Conservation (phyloP, 164 flowering plant genomes). For the Nelumbo lutea region DNA sequence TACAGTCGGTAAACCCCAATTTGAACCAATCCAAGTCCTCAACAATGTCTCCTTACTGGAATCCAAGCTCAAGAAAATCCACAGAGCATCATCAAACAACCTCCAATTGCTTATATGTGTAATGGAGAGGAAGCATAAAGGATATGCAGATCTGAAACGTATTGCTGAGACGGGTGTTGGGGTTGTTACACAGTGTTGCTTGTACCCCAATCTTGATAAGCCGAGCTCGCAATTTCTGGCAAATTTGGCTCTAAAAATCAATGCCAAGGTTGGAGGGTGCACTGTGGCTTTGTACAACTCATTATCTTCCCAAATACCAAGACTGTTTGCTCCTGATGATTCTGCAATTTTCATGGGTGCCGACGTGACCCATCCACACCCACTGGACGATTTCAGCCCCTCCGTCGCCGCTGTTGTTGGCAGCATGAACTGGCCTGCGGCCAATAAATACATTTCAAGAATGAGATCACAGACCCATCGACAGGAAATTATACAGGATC, state of each 20-base stretch:
- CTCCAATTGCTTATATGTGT: constrained; percentile 71
- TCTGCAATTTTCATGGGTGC: constrained; percentile 95
- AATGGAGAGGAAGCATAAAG: constrained; percentile 92
- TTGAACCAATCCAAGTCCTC: constrained; percentile 60
- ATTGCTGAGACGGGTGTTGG: constrained; percentile 87
- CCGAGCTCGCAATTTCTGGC: constrained; percentile 74
- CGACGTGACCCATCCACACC: constrained; percentile 96
- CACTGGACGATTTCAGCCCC: constrained; percentile 83
- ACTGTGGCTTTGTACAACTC: constrained; percentile 77
- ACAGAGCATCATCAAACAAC: constrained; percentile 35
- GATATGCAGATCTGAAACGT: constrained; percentile 88
- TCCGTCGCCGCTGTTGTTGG: constrained; percentile 95
- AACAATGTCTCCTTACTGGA: constrained; percentile 47
- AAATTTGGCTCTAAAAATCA: constrained; percentile 85
- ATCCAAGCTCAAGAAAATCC: constrained; percentile 47
- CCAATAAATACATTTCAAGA: constrained; percentile 78
- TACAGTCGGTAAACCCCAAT: constrained; percentile 35
- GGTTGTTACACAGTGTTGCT: constrained; percentile 82
- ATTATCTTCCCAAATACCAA: constrained; percentile 70
- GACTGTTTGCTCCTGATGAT: constrained; percentile 46
- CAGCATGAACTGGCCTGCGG: constrained; percentile 93
- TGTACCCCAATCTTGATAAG: constrained; percentile 61
- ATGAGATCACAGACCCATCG: constrained; percentile 89
- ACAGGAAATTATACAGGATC: constrained; percentile 84
- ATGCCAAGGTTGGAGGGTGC: constrained; percentile 93